Evolutionary conservation across 2,329 filamentous ascomycete species (phyloP).

Genomic region (Venturia asperata): DNA sequence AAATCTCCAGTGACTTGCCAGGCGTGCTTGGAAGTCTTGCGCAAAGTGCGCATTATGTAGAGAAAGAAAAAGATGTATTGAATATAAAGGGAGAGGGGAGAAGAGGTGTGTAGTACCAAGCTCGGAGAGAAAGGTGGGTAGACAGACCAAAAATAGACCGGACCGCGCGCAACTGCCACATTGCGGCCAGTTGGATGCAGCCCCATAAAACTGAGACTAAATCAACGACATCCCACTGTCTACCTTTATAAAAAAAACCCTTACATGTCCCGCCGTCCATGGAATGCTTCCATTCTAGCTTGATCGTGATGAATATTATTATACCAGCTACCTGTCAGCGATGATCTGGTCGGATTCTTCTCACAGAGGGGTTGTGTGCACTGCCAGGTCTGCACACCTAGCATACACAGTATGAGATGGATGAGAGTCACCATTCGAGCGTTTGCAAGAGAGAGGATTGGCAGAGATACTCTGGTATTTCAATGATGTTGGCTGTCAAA

Average conservation of each 20-base stretch:
- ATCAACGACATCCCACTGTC: background rate
- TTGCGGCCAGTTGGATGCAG: no score
- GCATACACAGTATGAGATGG: background rate
- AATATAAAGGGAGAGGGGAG: no score
- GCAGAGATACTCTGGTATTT: background rate
- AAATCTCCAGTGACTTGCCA: no score
- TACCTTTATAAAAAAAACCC: background rate
- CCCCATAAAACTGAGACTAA: background rate
- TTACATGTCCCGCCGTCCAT: background rate
- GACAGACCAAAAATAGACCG: background rate
- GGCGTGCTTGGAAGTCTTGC: no score
- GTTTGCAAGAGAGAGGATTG: background rate
- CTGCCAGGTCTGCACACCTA: background rate
- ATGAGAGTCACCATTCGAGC: background rate
- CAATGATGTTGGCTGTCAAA: background rate
- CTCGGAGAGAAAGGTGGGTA: background rate
- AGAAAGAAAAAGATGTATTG: no score
- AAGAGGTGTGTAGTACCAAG: no score
- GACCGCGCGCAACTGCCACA: background rate
- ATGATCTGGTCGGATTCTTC: background rate
- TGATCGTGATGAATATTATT: background rate
- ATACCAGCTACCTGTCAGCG: background rate
- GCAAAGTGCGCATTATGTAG: no score
- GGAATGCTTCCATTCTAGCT: background rate
- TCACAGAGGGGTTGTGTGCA: background rate